phyloP scores from a whole-genome alignment of 495 filamentous ascomycete species.

The Saxophila tyrrhenica region DNA sequence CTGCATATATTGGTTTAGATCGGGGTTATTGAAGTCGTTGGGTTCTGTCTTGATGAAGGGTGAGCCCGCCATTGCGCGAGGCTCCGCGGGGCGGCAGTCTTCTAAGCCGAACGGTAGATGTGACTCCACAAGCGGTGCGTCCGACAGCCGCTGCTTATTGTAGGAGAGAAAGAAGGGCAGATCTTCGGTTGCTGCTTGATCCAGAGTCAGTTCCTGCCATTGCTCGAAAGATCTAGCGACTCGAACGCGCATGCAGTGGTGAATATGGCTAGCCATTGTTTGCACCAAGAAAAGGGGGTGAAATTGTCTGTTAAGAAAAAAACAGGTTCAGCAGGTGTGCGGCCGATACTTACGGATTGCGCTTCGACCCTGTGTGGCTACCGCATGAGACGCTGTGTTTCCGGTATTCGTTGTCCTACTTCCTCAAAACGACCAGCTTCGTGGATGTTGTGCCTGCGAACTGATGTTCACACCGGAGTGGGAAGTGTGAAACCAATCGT shows the following conservation, averaged over 20 bases:
- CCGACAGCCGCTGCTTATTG: neutral
- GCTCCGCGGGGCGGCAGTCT: constrained; percentile 28
- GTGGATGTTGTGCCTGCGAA: neutral
- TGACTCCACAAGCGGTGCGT: constrained; percentile 15
- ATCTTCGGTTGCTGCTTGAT: neutral
- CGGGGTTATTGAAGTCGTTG: constrained; percentile 47
- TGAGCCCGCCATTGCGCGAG: constrained; percentile 32
- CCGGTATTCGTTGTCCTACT: neutral
- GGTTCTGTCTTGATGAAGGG: constrained; percentile 73
- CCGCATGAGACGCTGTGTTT: neutral
- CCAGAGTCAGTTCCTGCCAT: neutral
- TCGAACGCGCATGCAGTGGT: neutral
- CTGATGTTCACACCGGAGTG: neutral
- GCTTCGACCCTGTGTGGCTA: neutral
- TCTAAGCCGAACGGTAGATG: constrained; percentile 24
- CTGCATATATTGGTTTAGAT: constrained; percentile 43
- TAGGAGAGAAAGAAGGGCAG: neutral
- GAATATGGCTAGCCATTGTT: neutral
- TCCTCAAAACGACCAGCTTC: neutral
- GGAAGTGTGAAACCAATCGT: neutral
- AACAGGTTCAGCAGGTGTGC: neutral
- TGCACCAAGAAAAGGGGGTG: neutral
- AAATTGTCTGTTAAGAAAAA: neutral
- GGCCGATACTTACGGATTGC: neutral
- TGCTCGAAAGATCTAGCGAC: neutral